A percentile compares a stretch with the other conserved stretches of the same genome.
phyloP scores from a whole-genome alignment of 306 rosid species.

The Cicer arietinum region DNA sequence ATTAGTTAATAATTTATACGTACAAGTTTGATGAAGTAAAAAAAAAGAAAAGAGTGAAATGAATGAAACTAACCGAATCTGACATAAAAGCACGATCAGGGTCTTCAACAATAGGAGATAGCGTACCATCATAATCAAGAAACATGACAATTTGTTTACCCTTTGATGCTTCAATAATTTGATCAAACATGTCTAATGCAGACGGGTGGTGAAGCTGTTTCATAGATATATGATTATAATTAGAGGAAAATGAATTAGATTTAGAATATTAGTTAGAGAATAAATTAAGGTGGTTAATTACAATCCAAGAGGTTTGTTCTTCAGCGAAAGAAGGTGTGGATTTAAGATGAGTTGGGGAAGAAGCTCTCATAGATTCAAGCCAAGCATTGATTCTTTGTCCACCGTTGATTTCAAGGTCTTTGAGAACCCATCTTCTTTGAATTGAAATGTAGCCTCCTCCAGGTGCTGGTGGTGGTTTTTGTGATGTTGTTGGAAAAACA shows the following conservation, averaged over 20 bases:
- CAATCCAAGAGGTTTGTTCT: conserved; percentile 71
- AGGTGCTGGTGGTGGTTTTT: conserved; percentile 61
- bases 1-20: too few relatives aligned
- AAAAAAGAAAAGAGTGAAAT: too few relatives aligned
- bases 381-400: conserved; percentile 69
- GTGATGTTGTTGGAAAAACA: conserved; percentile 46
- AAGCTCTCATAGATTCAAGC: conserved; percentile 92
- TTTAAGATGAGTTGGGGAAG: conserved; percentile 80
- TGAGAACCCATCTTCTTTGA: conserved; percentile 58
- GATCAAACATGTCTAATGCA: conserved; percentile 81
- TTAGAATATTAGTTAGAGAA: neutral
- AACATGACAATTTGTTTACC: conserved; percentile 92
- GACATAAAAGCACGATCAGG: conserved; percentile 94
- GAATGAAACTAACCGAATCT: conserved; percentile 49
- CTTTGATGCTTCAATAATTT: conserved; percentile 72
- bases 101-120: conserved; percentile 87
- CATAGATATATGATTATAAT: too few relatives aligned
- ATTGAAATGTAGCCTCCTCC: conserved; percentile 65
- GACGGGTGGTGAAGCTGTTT: conserved; percentile 80
- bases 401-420: conserved; percentile 76
- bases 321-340: conserved; percentile 61
- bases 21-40: too few relatives aligned
- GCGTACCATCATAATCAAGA: conserved; percentile 89
- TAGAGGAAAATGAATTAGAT: neutral
- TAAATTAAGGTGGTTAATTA: conserved; percentile 38